These are phyloP conservation scores for Plasmodium gaboni DNA, from an alignment of 169 alveolate species.

Conservation along the genomic window DNA sequence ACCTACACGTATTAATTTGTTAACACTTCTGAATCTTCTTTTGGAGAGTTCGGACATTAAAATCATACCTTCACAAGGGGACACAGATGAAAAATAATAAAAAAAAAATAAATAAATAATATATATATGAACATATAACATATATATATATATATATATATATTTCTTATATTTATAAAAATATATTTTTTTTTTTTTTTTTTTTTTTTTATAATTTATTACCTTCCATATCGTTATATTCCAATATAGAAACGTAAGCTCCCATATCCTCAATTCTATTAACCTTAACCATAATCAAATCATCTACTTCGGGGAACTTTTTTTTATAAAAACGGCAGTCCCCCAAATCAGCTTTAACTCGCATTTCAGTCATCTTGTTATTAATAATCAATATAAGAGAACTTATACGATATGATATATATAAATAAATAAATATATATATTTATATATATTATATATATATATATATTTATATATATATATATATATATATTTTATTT, in stretches of 20 bases:
- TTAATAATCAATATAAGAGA: too few species aligned
- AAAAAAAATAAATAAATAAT: background rate
- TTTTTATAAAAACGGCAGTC: conserved; percentile 95
- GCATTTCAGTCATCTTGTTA: conserved; percentile 61
- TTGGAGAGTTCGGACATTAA: conserved; percentile 95
- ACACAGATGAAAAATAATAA: background rate
- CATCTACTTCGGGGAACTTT: conserved; percentile 94
- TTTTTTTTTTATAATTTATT: background rate
- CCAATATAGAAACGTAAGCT: conserved; percentile 97
- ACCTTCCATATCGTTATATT: conserved; percentile 97
- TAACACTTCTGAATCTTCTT: conserved; percentile 93
- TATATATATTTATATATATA: too few species aligned
- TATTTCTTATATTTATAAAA: background rate
- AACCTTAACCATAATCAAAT: conserved; percentile 94
- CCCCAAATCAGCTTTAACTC: conserved; percentile 83
- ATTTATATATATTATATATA: too few species aligned
- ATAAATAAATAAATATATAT: too few species aligned
- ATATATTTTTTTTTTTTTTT: background rate
- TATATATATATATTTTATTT: too few species aligned
- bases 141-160: conserved; percentile 7
- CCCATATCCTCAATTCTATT: conserved; percentile 96
- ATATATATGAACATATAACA: background rate
- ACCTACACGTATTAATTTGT: conserved; percentile 88
- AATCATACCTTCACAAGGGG: conserved; percentile 87
- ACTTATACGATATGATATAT: too few species aligned